Evolutionary conservation across 768 basidiomycete genomes (phyloP).

Genomic region (Mycena albidolilacea): DNA sequence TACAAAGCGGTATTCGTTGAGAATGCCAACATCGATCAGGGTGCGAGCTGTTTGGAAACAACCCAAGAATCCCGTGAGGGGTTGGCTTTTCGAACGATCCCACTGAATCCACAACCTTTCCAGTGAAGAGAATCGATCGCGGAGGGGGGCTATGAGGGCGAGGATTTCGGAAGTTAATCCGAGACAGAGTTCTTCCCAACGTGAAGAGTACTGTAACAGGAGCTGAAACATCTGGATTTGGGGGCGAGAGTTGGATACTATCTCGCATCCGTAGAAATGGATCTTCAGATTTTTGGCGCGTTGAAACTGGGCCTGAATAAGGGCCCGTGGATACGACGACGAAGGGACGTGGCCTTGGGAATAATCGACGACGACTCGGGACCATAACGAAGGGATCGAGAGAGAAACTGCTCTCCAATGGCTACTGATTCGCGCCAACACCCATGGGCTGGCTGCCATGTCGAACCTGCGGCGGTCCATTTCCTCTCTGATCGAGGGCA

Average conservation of each 20-base stretch:
- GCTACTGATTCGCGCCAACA: too few species aligned
- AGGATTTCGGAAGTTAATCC: background rate
- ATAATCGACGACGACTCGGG: too few species aligned
- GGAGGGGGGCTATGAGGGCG: background rate
- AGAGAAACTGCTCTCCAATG: too few species aligned
- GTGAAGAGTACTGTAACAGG: background rate
- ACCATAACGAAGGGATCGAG: too few species aligned
- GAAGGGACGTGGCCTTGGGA: background rate
- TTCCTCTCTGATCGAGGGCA: too few species aligned
- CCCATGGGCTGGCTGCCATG: too few species aligned
- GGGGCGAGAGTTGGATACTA: background rate
- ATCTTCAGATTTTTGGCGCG: slow-evolving; percentile 1
- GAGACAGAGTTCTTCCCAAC: slow-evolving; percentile 17
- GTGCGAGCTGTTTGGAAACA: background rate
- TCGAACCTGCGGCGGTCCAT: too few species aligned
- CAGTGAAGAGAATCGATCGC: background rate
- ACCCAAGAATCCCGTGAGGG: background rate
- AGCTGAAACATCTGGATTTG: slow-evolving; percentile 8
- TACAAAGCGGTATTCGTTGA: background rate
- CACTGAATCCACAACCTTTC: background rate
- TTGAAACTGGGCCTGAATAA: background rate
- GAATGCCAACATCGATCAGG: background rate
- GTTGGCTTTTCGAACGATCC: background rate
- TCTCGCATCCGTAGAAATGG: background rate
- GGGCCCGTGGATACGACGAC: background rate